Evolutionary conservation across 345 rosid genomes (phyloP).

Genomic region (Syzygium jambos): DNA sequence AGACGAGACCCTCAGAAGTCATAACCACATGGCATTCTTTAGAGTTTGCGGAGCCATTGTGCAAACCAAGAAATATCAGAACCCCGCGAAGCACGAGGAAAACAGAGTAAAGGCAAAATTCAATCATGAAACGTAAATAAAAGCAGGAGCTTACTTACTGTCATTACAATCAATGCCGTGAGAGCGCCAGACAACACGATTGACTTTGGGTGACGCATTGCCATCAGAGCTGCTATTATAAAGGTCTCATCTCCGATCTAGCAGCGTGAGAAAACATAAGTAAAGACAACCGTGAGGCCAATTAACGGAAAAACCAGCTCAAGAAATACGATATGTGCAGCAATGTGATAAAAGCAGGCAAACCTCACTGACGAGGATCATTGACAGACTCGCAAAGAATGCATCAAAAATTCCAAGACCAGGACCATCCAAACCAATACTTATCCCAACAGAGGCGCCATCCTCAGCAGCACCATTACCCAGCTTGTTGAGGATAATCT

Average conservation of each 20-base stretch:
- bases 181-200: conserved; percentile 93
- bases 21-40: neutral
- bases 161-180: conserved; percentile 87
- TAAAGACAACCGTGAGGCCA: neutral
- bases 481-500: conserved; percentile 36
- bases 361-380: conserved; percentile 97
- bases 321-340: neutral
- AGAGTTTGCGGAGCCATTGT: neutral
- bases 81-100: neutral
- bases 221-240: conserved; percentile 99
- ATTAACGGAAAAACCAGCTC: neutral
- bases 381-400: conserved; percentile 80
- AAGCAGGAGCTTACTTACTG: conserved; percentile 43
- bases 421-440: conserved; percentile 35
- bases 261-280: neutral
- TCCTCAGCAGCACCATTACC: conserved; percentile 30
- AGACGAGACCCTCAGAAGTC: neutral
- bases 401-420: conserved; percentile 94
- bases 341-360: neutral
- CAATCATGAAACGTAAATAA: neutral
- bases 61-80: neutral
- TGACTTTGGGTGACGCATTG: conserved; percentile 98
- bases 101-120: neutral
- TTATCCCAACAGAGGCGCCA: conserved; percentile 24
- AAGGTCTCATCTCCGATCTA: conserved; percentile 99